Evolutionary conservation across 192 early-diverging fungal species (phyloP), one percentile per base, ranked within the genome.

Genomic region (Linnemannia schmuckeri): DNA sequence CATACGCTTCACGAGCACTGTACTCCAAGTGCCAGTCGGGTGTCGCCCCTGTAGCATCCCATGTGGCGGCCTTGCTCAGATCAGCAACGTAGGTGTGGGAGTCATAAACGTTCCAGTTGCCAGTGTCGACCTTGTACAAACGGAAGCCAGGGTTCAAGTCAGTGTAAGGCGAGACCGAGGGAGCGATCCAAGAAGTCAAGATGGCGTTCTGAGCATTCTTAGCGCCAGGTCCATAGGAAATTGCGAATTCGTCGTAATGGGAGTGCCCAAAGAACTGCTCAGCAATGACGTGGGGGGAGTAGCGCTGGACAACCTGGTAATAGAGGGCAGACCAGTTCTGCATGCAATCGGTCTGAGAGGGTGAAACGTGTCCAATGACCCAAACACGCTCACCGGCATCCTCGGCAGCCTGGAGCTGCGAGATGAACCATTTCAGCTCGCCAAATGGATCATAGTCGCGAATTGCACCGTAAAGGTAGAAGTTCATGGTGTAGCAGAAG

Each of bases 261-360:
- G 85, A 87, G 55, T 92, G 91, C 15, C 91, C 91, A 88, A 89
- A 92, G 85, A 92, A 92, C 57, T 91, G 90, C 52, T 81, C 89
- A 40, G 87, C 88, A 82, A 92, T 89, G 72, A 91, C 88, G 70
- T 90, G 89, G n/a, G 90, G 89, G 1, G 90, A 83, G 73, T 91
- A 92, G 9, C 91, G 88, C 38, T 90, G 89, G 12, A 92, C 74
- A 57, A 90, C 89, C 70, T 91, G 91, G 82, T 91, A 85, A 75
- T 90, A 92, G 9, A 88, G 82, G 10, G 90, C 88, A n/a, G 87
- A 87, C 71, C 88, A 91, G 73, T 90, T 89, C 74, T 92, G 89
- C 73, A 91, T 75, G 35, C 90, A 91, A 7, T 88, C 89, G 9
- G 52, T 82, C 38, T 88, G 81, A 6, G 89, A 89, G 40, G 91